Conservation (phyloP, 306 rosid species). For the Sicyos edulis region DNA sequence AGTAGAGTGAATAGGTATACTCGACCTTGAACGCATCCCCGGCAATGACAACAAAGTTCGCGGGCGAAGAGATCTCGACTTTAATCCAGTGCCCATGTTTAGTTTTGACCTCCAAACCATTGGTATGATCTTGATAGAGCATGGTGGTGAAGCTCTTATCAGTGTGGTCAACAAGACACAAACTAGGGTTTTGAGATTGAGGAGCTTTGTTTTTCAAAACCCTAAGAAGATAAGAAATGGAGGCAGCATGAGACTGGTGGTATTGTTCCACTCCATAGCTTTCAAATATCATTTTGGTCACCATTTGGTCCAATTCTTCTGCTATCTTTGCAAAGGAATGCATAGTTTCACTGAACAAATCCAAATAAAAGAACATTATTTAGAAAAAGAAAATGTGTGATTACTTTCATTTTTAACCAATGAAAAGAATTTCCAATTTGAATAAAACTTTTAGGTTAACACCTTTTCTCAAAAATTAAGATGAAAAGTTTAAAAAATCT, state of each 20-base stretch:
- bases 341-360: constrained; percentile 30
- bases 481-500: too few relatives aligned
- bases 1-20: too few relatives aligned
- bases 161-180: constrained; percentile 58
- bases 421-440: too few relatives aligned
- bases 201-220: constrained; percentile 45
- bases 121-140: constrained; percentile 56
- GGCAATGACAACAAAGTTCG: constrained; percentile 55
- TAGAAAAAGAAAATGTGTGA: too few relatives aligned
- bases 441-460: too few relatives aligned
- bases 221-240: constrained; percentile 54
- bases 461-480: too few relatives aligned
- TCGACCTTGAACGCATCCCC: constrained; percentile 54
- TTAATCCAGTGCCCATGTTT: constrained; percentile 53
- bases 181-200: constrained; percentile 26
- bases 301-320: constrained; percentile 49
- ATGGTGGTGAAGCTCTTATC: constrained; percentile 84
- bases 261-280: constrained; percentile 44
- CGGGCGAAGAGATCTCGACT: constrained; percentile 48
- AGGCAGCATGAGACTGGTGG: constrained; percentile 30
- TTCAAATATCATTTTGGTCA: constrained; percentile 66
- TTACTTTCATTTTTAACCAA: too few relatives aligned
- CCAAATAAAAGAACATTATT: not conserved
- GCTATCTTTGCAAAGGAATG: constrained; percentile 45
- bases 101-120: constrained; percentile 58